Evolutionary conservation across 140 eudicot species (phyloP).

Genomic region (Ambrosia hybrid): DNA sequence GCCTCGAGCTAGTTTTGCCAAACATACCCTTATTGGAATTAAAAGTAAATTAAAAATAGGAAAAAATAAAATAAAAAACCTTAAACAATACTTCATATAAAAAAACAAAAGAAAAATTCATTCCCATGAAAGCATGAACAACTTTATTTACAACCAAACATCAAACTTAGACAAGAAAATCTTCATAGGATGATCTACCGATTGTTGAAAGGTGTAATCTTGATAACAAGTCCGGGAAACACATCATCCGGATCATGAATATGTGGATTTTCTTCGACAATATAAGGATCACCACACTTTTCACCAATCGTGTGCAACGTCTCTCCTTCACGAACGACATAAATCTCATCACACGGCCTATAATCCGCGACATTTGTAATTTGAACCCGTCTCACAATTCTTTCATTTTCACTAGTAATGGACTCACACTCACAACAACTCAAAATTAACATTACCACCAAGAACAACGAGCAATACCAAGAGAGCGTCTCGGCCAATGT

Average conservation of each 20-base stretch:
- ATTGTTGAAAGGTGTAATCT: conserved; percentile 42
- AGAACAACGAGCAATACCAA: conserved; percentile 59
- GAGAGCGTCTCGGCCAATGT: conserved; percentile 57
- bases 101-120: background rate
- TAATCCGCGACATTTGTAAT: background rate
- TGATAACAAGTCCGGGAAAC: conserved; percentile 65
- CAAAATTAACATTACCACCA: conserved; percentile 63
- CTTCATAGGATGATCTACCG: conserved; percentile 14
- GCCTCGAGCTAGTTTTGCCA: too few relatives aligned
- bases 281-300: conserved; percentile 68
- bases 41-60: too few relatives aligned
- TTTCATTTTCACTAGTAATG: conserved; percentile 34
- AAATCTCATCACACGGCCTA: conserved; percentile 57
- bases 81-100: too few relatives aligned
- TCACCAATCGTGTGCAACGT: conserved; percentile 62
- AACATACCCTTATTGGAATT: too few relatives aligned
- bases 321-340: conserved; percentile 66
- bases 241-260: conserved; percentile 76
- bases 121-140: conserved; percentile 6
- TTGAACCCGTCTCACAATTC: conserved; percentile 16
- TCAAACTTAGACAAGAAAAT: conserved; percentile 1
- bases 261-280: conserved; percentile 70
- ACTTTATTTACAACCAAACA: conserved; percentile 22
- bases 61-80: too few relatives aligned
- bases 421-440: conserved; percentile 78